Conservation (phyloP, 495 filamentous ascomycete genomes). For the Clavariopsis aquatica region DNA sequence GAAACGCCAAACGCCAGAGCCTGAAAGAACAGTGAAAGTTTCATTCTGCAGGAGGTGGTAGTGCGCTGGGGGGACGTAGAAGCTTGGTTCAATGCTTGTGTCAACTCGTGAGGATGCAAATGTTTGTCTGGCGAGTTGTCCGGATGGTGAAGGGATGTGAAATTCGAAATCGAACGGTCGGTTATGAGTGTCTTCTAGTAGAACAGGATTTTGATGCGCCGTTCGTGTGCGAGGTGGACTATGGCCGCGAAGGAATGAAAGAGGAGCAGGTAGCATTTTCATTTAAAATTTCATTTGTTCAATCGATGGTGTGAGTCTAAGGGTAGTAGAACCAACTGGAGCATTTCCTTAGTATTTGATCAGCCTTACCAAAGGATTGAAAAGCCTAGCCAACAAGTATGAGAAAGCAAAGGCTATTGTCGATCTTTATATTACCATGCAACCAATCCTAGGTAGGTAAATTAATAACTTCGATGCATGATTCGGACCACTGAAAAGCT, state of each 20-base stretch:
- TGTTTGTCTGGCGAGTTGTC: not conserved
- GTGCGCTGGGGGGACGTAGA: not conserved
- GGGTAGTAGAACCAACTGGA: not conserved
- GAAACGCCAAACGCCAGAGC: not conserved
- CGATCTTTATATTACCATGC: not conserved
- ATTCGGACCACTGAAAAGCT: not conserved
- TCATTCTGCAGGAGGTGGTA: not conserved
- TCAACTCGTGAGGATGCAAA: not conserved
- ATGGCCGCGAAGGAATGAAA: not conserved
- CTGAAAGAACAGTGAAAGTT: not conserved
- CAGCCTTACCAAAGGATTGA: not conserved
- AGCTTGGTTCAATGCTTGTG: not conserved
- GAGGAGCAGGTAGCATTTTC: not conserved
- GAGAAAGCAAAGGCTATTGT: not conserved
- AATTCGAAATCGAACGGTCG: not conserved
- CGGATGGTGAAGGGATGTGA: not conserved
- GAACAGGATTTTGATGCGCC: not conserved
- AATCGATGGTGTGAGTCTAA: not conserved
- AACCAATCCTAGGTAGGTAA: not conserved
- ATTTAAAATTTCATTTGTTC: not conserved
- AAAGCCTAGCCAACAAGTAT: not conserved
- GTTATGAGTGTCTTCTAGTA: not conserved
- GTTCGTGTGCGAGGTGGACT: not conserved
- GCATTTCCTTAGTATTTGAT: not conserved
- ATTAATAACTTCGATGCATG: not conserved